Evolutionary conservation across 768 basidiomycete genomes (phyloP).

Genomic region (Termitomyces sp.): DNA sequence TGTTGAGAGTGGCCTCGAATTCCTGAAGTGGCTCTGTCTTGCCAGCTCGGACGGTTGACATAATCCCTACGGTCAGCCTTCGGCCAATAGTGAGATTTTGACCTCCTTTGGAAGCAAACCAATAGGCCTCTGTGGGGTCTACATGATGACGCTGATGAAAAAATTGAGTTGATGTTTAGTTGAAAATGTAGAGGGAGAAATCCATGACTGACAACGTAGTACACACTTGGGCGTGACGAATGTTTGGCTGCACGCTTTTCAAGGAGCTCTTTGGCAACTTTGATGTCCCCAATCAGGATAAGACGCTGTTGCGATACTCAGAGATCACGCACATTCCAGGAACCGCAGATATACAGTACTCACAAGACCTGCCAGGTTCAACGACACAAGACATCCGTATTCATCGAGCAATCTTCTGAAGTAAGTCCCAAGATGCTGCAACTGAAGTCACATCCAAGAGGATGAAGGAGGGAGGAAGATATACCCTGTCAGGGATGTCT

Average conservation of each 20-base stretch:
- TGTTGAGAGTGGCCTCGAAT: neutral
- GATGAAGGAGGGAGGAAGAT: too few relatives aligned
- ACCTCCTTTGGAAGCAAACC: neutral
- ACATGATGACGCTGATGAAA: neutral
- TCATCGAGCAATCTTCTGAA: too few relatives aligned
- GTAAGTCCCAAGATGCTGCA: too few relatives aligned
- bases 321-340: neutral
- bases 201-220: neutral
- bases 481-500: too few relatives aligned
- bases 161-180: neutral
- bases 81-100: conserved; percentile 1
- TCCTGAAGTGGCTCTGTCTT: neutral
- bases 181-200: neutral
- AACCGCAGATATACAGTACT: too few relatives aligned
- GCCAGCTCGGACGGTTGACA: neutral
- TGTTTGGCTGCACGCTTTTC: neutral
- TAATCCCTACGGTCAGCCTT: neutral
- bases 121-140: neutral
- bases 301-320: neutral
- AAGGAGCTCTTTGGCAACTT: neutral
- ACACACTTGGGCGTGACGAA: neutral
- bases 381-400: too few relatives aligned
- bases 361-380: too few relatives aligned
- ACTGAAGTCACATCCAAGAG: too few relatives aligned
- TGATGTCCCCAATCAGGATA: neutral